A percentile compares a stretch with the other conserved stretches of the same genome.
Conservation (phyloP, 23 red algal genomes). For the Agarophyton chilense region DNA sequence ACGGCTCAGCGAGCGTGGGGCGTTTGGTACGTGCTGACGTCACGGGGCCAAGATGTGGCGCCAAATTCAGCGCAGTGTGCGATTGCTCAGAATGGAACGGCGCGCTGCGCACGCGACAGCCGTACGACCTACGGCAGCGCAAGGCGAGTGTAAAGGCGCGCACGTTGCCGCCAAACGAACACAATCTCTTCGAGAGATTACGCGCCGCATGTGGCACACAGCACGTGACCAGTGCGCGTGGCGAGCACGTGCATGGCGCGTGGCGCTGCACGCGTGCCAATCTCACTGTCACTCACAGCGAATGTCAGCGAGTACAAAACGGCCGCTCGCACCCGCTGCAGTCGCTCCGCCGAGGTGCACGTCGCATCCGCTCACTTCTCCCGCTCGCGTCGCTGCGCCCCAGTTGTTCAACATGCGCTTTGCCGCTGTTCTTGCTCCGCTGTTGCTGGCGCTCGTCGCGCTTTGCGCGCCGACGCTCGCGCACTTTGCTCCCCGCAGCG, state of each 20-base stretch:
- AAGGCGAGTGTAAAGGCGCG: neutral
- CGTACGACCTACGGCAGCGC: too few species aligned
- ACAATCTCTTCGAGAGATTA: too few species aligned
- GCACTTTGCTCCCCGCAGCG: neutral
- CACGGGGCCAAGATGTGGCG: neutral
- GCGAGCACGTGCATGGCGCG: neutral
- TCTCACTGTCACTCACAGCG: too few species aligned
- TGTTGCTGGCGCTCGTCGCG: neutral
- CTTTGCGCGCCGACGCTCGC: neutral
- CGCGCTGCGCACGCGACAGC: neutral
- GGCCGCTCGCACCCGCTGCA: neutral
- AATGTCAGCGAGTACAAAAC: conserved; percentile 6
- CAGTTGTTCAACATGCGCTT: neutral
- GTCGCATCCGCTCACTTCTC: neutral
- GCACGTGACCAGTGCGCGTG: neutral
- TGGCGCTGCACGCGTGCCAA: neutral
- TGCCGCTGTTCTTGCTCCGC: neutral
- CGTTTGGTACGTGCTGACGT: neutral
- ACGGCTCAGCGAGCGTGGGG: neutral
- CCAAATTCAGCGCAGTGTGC: neutral
- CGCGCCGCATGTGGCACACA: neutral
- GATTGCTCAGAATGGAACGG: neutral
- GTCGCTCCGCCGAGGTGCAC: neutral
- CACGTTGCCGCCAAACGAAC: too few species aligned
- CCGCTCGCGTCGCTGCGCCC: too few species aligned